Evolutionary conservation across 306 rosid species (phyloP), one percentile per base, ranked within the genome.

Genomic region (Rosa multiflora): DNA sequence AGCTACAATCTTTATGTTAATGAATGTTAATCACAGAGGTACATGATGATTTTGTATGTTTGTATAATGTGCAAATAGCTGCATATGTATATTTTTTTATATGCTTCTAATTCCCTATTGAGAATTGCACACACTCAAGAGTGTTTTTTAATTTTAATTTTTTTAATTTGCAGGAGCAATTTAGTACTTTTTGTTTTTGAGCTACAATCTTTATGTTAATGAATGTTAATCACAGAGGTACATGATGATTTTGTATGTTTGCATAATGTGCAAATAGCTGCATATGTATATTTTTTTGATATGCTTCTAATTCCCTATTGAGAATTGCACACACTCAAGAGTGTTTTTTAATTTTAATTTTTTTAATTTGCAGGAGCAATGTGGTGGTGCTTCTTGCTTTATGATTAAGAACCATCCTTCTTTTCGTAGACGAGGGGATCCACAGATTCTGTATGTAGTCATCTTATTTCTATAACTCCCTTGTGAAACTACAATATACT

Each of bases 371-470:
- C 85, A 90, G 97, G 87, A 85, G 66, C 87, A 88, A 75, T 91
- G 96, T 74, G 94, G 92, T 8, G 91, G 86, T 26, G 87, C 83
- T 51, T 90, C 85, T 72, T 91, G 98, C 79, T 94, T 91, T 76
- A 67, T 80, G 78, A 89, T 94, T 39, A 85, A 78, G 78, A 91
- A 91, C 75, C 81, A 87, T 86, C 94, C 91, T 70, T 82, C 89
- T 51, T 90, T 76, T 62, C 49, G 70, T 52, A 76, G 32, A 58
- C 82, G 3, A 2, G 87, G 87, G 62, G 85, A 85, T 86, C 85
- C 91, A n/a, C 90, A 88, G 81, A 89, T 94, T 74, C 77, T 83
- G 97, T 94, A 88, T 1, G 91, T 83, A 61, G 23, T 17, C 32
- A 74, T 37, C 53, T 37, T 47, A 21, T 62, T 12, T 35, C 72